Conservation (phyloP, 139 green algal species). For the Chlorella ohadii region DNA sequence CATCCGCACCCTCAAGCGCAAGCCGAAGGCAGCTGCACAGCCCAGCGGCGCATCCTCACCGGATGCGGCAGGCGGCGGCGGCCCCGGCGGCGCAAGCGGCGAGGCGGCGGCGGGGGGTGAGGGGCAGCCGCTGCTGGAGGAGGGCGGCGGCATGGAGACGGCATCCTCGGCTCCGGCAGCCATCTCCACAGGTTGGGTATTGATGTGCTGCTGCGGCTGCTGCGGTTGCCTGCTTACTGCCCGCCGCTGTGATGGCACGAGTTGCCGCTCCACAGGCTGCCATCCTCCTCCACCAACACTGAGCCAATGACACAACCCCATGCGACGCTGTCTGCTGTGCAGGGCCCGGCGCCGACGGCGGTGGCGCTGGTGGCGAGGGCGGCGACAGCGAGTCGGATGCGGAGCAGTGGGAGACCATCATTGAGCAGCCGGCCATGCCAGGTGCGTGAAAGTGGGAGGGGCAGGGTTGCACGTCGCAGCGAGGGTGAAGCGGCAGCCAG, state of each 20-base stretch:
- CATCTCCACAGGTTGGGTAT: no score
- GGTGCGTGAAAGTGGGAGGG: no score
- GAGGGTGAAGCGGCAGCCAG: neutral
- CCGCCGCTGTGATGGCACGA: no score
- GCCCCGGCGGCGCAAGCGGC: neutral
- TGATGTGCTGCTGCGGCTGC: neutral
- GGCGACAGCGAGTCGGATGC: neutral
- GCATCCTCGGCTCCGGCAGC: no score
- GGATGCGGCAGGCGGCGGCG: neutral
- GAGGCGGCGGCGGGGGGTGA: neutral
- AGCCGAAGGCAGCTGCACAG: neutral
- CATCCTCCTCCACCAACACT: no score
- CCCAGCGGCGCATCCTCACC: neutral
- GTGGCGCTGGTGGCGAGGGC: neutral
- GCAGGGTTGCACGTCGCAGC: no score
- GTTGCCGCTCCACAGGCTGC: no score
- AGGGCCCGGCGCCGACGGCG: neutral
- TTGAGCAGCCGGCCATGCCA: neutral
- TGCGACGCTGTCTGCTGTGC: no score
- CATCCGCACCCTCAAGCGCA: neutral
- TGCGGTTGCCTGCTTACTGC: neutral
- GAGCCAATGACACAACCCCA: no score
- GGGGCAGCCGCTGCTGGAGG: neutral
- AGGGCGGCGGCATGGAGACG: no score
- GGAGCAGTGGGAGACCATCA: slow-evolving; percentile 12